Percentiles rank a stretch among this genome's conserved stretches.
Conservation (phyloP, 345 rosid genomes). For the Sonneratia alba region DNA sequence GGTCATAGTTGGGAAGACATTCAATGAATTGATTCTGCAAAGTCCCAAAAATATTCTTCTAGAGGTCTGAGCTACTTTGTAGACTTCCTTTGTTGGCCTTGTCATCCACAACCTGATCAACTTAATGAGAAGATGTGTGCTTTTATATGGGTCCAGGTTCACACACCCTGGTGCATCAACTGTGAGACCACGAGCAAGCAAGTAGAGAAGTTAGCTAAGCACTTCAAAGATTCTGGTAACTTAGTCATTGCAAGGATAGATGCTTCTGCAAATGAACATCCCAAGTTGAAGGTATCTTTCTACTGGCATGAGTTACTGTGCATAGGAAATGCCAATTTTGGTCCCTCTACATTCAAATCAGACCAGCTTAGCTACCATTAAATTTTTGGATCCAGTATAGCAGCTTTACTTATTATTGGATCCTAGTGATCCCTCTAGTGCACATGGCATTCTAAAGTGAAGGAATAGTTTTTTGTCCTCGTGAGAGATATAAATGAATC, state of each 20-base stretch:
- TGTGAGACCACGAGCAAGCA: constrained; percentile 69
- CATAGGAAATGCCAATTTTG: neutral
- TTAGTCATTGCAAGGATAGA: constrained; percentile 70
- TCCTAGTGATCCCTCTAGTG: neutral
- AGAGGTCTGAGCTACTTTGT: constrained; percentile 40
- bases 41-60: constrained; percentile 63
- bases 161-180: constrained; percentile 32
- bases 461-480: no score
- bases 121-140: neutral
- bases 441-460: no score
- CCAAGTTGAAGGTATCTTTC: constrained; percentile 48
- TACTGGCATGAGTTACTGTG: neutral
- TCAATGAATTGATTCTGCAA: constrained; percentile 61
- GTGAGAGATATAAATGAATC: neutral
- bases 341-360: neutral
- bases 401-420: neutral
- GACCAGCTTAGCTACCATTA: neutral
- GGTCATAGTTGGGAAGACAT: constrained; percentile 70
- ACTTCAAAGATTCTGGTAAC: constrained; percentile 60
- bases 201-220: constrained; percentile 73
- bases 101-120: neutral
- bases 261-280: constrained; percentile 81
- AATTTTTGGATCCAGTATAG: neutral
- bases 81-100: neutral
- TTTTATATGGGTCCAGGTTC: constrained; percentile 30